These are phyloP conservation scores for Colletotrichum incanum DNA, from an alignment of 2,329 filamentous ascomycete species.

Conservation along the genomic window DNA sequence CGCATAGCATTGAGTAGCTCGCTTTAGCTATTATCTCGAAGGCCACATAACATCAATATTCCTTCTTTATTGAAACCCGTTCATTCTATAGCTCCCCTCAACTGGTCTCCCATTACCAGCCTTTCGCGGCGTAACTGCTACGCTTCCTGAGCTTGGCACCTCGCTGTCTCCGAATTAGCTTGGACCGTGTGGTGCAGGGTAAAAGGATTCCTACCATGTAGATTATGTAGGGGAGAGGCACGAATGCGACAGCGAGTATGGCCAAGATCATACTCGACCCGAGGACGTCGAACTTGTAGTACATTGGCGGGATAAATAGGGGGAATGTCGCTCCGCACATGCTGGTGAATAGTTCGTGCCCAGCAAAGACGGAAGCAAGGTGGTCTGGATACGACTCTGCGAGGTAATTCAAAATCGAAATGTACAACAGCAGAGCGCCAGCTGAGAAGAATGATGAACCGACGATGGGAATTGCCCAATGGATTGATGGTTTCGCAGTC, in stretches of 20 bases:
- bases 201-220: slow-evolving; percentile 38
- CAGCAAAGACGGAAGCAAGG: slow-evolving; percentile 24
- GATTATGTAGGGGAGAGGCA: slow-evolving; percentile 34
- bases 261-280: slow-evolving; percentile 32
- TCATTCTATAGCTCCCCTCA: too few species aligned
- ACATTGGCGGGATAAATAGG: slow-evolving; percentile 23
- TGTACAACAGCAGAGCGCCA: slow-evolving; percentile 26
- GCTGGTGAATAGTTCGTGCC: slow-evolving; percentile 34
- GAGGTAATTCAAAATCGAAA: slow-evolving; percentile 35
- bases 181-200: neutral
- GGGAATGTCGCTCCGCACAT: slow-evolving; percentile 34
- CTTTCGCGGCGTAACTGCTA: slow-evolving; percentile 18
- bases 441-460: slow-evolving; percentile 30
- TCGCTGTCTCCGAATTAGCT: slow-evolving; percentile 10
- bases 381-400: slow-evolving; percentile 32
- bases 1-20: too few species aligned
- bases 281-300: slow-evolving; percentile 11
- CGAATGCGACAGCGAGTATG: slow-evolving; percentile 30
- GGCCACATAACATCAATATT: too few species aligned
- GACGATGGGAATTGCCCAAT: slow-evolving; percentile 23
- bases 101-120: neutral
- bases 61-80: too few species aligned
- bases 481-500: slow-evolving; percentile 21
- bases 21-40: too few species aligned
- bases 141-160: slow-evolving; percentile 27